Base-by-base conservation (phyloP, 768 basidiomycete genomes). In the Pisolithus marmoratus region DNA sequence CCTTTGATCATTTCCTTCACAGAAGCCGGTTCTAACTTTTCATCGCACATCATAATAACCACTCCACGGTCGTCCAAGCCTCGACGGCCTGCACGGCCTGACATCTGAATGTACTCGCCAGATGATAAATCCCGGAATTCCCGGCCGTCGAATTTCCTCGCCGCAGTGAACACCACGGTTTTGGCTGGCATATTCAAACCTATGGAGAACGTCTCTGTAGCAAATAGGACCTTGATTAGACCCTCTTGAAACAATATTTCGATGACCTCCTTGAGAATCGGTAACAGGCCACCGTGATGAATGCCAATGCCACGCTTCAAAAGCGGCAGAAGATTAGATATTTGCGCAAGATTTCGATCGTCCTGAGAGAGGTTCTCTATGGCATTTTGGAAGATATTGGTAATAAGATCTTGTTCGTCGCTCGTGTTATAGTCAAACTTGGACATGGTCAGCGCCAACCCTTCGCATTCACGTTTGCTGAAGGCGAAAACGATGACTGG, bases 21-120 rank as follows among this genome's bases (percentile, higher is more conserved):
- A 0, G 87, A 83, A 2, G 80, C 66, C 0, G 96, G 94, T 61
- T 98, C 96, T 42, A 99, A 77, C 70, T 95, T 97, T 73, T 98
- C 93, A 68, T 98, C 96, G 66, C 89, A 90, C 96, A 99, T 98
- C 92, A 99, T 90, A 60, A 99, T 97, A 48, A 99, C 96, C 46
- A 98, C 92, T 49, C 96, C 96, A n/a, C 96, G 84, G 55, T 98
- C 95, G 67, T 99, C 96, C 53, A 98, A 72, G 40, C 96, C 96
- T 71, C 96, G 84, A 61, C 96, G 86, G 56, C 96, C 96, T 2
- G 96, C 96, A 51, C 96, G 90, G 51, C 96, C 96, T 0, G 94
- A 94, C 96, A 99, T 99, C 64, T 99, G 96, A 61, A 98, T 96
- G 68, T 99, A 99, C 77, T 99, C 96, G 52, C 96, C 89, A 1